A percentile compares a stretch with the other conserved stretches of the same genome.
phyloP scores from a whole-genome alignment of 768 basidiomycete species.

The Rhizopogon vesiculosus region DNA sequence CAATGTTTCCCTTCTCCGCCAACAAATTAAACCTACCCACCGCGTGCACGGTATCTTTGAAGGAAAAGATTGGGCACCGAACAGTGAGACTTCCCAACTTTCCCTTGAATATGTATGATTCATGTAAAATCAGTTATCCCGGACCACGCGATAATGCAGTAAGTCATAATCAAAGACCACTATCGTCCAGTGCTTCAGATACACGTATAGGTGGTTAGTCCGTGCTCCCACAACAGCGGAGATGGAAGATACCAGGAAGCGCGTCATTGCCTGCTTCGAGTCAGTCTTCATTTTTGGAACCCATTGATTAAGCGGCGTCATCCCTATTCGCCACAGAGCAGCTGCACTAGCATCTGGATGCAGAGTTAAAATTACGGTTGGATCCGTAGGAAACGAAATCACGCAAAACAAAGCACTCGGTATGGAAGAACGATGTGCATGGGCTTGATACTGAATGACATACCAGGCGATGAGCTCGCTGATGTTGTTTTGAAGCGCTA shows the following conservation, averaged over 20 bases:
- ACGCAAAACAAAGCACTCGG: slow-evolving; percentile 62
- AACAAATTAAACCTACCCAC: slow-evolving; percentile 68
- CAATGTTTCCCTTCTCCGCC: slow-evolving; percentile 73
- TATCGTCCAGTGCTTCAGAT: neutral
- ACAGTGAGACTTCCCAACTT: slow-evolving; percentile 36
- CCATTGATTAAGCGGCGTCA: neutral
- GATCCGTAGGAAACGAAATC: slow-evolving; percentile 40
- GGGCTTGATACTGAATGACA: neutral
- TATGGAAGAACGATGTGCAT: slow-evolving; percentile 11
- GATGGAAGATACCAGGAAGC: slow-evolving; percentile 45
- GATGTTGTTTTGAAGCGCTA: slow-evolving; percentile 50
- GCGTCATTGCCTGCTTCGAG: slow-evolving; percentile 67
- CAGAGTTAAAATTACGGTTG: slow-evolving; percentile 34
- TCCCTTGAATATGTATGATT: neutral
- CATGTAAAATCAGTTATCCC: slow-evolving; percentile 54
- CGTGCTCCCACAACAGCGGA: slow-evolving; percentile 60
- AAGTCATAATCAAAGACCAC: slow-evolving; percentile 14
- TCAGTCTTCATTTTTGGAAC: slow-evolving; percentile 22
- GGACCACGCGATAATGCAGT: slow-evolving; percentile 68
- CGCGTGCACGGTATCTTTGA: slow-evolving; percentile 74
- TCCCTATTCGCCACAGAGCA: slow-evolving; percentile 33
- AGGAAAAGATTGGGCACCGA: slow-evolving; percentile 66
- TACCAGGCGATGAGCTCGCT: slow-evolving; percentile 57
- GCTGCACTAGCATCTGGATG: slow-evolving; percentile 62
- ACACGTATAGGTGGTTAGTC: slow-evolving; percentile 51